Percentiles rank a stretch among this genome's conserved stretches.
Conservation (phyloP, 257 asterid genomes). For the Cruciata laevipes region DNA sequence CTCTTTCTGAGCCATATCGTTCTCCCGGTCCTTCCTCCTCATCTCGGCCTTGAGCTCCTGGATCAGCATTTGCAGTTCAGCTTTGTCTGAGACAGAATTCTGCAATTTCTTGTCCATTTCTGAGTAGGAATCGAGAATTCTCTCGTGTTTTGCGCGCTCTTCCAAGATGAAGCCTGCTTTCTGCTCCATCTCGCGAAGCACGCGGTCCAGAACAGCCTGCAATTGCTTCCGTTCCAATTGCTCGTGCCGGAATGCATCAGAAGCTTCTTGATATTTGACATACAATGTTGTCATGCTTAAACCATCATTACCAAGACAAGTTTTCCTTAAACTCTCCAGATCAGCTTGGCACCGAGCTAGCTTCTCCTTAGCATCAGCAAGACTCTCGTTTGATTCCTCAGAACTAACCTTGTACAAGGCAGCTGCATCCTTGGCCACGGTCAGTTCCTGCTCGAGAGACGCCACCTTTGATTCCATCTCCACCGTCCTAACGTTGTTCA, state of each 20-base stretch:
- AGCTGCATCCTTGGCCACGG: constrained; percentile 60
- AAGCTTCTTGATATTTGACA: constrained; percentile 84
- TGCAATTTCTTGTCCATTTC: constrained; percentile 58
- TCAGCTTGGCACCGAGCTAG: constrained; percentile 43
- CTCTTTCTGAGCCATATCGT: constrained; percentile 61
- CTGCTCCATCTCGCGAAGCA: constrained; percentile 78
- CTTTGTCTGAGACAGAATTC: constrained; percentile 54
- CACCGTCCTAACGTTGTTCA: constrained; percentile 51
- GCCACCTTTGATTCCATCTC: constrained; percentile 78
- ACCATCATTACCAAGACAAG: constrained; percentile 89
- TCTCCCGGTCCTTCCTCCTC: constrained; percentile 76
- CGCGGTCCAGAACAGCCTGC: constrained; percentile 83
- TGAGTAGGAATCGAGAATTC: constrained; percentile 58
- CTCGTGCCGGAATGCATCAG: constrained; percentile 83
- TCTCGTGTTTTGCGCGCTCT: constrained; percentile 92
- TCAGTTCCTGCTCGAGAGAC: constrained; percentile 62
- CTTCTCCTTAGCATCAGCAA: constrained; percentile 68
- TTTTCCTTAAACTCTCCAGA: constrained; percentile 50
- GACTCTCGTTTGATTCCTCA: constrained; percentile 65
- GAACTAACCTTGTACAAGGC: constrained; percentile 82
- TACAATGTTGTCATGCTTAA: constrained; percentile 87
- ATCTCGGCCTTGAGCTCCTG: constrained; percentile 74
- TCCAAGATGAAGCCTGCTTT: constrained; percentile 78
- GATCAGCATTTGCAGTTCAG: constrained; percentile 46
- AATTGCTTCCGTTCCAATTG: constrained; percentile 80